phyloP scores from a whole-genome alignment of 1,139 yeast genomes.

The Starmera stellimalicola region DNA sequence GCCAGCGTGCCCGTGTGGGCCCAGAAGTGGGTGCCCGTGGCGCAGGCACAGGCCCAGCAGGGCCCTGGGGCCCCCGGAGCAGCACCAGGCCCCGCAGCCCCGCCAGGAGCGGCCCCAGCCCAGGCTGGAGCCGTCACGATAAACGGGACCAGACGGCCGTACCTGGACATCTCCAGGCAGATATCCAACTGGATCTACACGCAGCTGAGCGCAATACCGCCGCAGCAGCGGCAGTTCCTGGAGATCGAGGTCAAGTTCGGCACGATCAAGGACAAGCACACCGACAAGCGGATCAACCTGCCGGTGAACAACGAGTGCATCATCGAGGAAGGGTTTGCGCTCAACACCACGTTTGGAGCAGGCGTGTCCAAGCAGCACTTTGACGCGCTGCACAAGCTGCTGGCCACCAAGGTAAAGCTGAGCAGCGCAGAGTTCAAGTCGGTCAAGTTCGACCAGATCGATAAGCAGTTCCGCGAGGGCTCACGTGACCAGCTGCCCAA shows the following conservation, averaged over 20 bases:
- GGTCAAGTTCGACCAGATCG: slow-evolving; percentile 28
- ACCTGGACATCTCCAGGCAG: slow-evolving; percentile 71
- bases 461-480: slow-evolving; percentile 29
- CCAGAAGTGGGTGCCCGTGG: slow-evolving; percentile 57
- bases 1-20: slow-evolving; percentile 76
- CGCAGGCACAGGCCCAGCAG: too few relatives aligned
- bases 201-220: slow-evolving; percentile 54
- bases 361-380: slow-evolving; percentile 65
- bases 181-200: slow-evolving; percentile 89
- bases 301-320: slow-evolving; percentile 76
- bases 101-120: too few relatives aligned
- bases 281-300: slow-evolving; percentile 55
- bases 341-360: slow-evolving; percentile 55
- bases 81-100: too few relatives aligned
- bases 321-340: slow-evolving; percentile 40
- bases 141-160: slow-evolving; percentile 42
- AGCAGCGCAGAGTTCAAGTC: slow-evolving; percentile 30
- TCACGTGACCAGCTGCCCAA: slow-evolving; percentile 45
- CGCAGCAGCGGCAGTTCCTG: slow-evolving; percentile 47
- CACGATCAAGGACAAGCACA: slow-evolving; percentile 54
- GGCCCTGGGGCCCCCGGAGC: too few relatives aligned
- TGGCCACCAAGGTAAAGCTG: slow-evolving; percentile 44
- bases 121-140: slow-evolving; percentile 8
- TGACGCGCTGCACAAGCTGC: slow-evolving; percentile 45
- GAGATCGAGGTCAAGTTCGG: slow-evolving; percentile 86